Conservation (phyloP, 495 filamentous ascomycete species). For the Margaritispora aquatica region DNA sequence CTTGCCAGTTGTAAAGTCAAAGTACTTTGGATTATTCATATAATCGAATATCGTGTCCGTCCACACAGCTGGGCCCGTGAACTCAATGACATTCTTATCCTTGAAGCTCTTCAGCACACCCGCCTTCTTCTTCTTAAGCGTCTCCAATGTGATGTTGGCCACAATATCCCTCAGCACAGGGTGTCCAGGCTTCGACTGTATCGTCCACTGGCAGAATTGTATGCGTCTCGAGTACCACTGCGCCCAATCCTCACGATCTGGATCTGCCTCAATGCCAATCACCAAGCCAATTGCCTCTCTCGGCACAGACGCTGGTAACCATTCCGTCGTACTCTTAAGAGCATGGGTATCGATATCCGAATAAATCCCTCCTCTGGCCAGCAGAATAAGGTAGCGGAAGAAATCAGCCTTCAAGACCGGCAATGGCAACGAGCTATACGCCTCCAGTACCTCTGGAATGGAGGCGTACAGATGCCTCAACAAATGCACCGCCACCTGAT, state of each 20-base stretch:
- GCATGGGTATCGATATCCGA: conserved; percentile 93
- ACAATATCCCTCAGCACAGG: conserved; percentile 87
- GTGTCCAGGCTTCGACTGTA: conserved; percentile 91
- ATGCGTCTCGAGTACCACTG: conserved; percentile 94
- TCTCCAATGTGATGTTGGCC: conserved; percentile 74
- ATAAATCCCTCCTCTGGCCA: conserved; percentile 92
- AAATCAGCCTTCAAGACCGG: conserved; percentile 95
- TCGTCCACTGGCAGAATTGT: conserved; percentile 99
- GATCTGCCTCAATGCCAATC: conserved; percentile 93
- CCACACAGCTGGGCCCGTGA: conserved; percentile 93
- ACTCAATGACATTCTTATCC: conserved; percentile 86
- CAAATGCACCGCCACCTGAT: conserved; percentile 73
- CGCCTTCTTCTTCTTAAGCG: conserved; percentile 65
- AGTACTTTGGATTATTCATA: conserved; percentile 88
- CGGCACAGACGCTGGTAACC: conserved; percentile 77
- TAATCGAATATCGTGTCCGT: conserved; percentile 88
- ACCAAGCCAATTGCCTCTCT: conserved; percentile 73
- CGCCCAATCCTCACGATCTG: conserved; percentile 85
- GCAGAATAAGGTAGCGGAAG: conserved; percentile 92
- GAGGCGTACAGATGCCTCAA: conserved; percentile 81
- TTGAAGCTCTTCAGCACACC: conserved; percentile 58
- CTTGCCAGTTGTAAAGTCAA: conserved; percentile 65
- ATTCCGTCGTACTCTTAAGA: conserved; percentile 73
- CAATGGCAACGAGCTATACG: conserved; percentile 77
- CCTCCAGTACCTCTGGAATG: conserved; percentile 87